phyloP scores from a whole-genome alignment of 2,329 filamentous ascomycete species.

The Boeremia lycopersici region DNA sequence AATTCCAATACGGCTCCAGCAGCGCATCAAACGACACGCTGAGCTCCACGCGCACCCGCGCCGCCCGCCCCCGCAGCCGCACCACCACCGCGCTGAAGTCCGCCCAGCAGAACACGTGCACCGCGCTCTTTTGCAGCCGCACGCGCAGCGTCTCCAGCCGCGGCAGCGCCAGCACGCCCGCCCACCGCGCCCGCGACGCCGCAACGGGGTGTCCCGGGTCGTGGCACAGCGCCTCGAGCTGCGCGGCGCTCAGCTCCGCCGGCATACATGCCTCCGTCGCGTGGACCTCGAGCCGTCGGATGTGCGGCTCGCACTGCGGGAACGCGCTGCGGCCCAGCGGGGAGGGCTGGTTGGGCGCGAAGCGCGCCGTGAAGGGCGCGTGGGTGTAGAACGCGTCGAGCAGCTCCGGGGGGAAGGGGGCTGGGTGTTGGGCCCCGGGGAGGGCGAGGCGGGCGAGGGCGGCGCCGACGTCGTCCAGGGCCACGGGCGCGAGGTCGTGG shows the following conservation, averaged over 20 bases:
- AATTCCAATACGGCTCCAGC: conserved; percentile 14
- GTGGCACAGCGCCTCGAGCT: no score
- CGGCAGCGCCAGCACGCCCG: conserved; percentile 11
- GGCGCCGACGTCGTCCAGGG: not conserved
- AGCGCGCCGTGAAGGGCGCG: conserved; percentile 13
- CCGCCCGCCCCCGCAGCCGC: conserved; percentile 16
- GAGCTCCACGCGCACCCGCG: no score
- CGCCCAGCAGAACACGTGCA: conserved; percentile 15
- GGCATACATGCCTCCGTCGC: conserved; percentile 1
- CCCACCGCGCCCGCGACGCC: conserved; percentile 9
- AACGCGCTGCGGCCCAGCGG: not conserved
- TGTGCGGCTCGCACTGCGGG: conserved; percentile 3
- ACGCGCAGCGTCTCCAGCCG: conserved; percentile 20
- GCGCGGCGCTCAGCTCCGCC: not conserved
- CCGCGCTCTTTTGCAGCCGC: conserved; percentile 11
- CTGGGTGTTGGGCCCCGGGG: not conserved
- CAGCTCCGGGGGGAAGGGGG: conserved; percentile 12
- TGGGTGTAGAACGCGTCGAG: conserved; percentile 20
- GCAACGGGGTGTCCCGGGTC: no score
- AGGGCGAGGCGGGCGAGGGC: not conserved
- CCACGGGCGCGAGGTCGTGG: not conserved
- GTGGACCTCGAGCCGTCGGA: conserved; percentile 19
- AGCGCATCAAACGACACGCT: conserved; percentile 20
- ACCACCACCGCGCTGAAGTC: conserved; percentile 22
- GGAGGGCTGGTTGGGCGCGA: not conserved